These are phyloP conservation scores for Afroboletus lepidellus DNA, from an alignment of 1,284 basidiomycete genomes.

Conservation along the genomic window DNA sequence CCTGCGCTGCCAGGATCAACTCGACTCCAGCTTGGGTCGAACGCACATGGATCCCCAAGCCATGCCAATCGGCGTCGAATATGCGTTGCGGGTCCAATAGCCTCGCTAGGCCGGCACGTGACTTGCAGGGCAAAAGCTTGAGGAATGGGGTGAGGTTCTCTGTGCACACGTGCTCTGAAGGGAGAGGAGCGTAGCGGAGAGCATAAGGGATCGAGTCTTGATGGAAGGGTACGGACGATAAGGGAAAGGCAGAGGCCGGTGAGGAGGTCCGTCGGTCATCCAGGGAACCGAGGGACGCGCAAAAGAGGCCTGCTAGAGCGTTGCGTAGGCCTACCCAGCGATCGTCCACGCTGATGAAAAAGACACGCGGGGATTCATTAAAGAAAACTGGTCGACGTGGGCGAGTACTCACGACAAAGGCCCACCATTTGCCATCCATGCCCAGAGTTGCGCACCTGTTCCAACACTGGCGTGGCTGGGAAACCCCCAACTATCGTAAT, in stretches of 20 bases:
- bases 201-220: constrained; percentile 34
- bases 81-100: constrained; percentile 85
- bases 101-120: constrained; percentile 82
- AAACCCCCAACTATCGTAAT: constrained; percentile 82
- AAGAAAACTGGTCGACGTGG: not conserved
- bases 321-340: constrained; percentile 87
- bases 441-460: constrained; percentile 87
- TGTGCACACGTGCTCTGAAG: constrained; percentile 88
- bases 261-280: constrained; percentile 72
- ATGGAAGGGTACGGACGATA: constrained; percentile 13
- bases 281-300: constrained; percentile 82
- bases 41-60: constrained; percentile 74
- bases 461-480: constrained; percentile 76
- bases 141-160: constrained; percentile 97
- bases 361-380: not conserved
- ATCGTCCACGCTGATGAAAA: constrained; percentile 54
- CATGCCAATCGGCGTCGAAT: constrained; percentile 88
- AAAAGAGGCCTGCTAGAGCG: constrained; percentile 90
- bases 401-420: constrained; percentile 45
- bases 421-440: constrained; percentile 75
- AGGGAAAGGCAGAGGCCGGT: constrained; percentile 52
- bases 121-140: constrained; percentile 92
- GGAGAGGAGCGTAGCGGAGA: constrained; percentile 74
- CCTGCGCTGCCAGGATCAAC: constrained; percentile 76
- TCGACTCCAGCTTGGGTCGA: constrained; percentile 47